Conservation (phyloP, 345 rosid genomes). For the Viola odorata region DNA sequence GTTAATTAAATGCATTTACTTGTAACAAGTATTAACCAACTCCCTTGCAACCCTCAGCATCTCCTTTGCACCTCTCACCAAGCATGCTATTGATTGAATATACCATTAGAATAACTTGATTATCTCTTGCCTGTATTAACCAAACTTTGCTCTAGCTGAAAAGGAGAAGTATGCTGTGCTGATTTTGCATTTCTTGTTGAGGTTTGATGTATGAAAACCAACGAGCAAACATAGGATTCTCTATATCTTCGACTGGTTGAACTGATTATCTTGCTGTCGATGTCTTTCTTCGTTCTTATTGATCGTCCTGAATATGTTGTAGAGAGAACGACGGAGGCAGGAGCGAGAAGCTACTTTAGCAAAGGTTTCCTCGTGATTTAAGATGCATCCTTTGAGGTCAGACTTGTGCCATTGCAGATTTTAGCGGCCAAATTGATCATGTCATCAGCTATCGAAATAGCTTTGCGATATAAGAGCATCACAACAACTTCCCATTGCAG, state of each 20-base stretch:
- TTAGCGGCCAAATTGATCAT: no score
- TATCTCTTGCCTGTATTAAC: not conserved
- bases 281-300: not conserved
- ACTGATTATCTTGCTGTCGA: not conserved
- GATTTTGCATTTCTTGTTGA: no score
- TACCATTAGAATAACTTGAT: not conserved
- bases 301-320: not conserved
- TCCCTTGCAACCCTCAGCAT: no score
- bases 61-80: not conserved
- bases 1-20: no score
- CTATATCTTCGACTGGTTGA: not conserved
- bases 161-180: not conserved
- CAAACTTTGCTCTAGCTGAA: not conserved
- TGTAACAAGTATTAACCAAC: no score
- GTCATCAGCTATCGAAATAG: no score
- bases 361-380: conserved; percentile 15
- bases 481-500: no score
- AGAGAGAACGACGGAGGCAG: conserved; percentile 33
- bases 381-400: conserved; percentile 3
- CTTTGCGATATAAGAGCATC: no score
- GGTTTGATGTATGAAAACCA: no score
- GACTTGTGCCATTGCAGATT: not conserved
- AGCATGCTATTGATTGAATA: not conserved
- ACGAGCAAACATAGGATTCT: no score
- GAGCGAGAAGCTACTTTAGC: conserved; percentile 34